Evolutionary conservation across 2,329 filamentous ascomycete genomes (phyloP), one percentile per base, ranked within the genome.

Genomic region (Colletotrichum cereale): DNA sequence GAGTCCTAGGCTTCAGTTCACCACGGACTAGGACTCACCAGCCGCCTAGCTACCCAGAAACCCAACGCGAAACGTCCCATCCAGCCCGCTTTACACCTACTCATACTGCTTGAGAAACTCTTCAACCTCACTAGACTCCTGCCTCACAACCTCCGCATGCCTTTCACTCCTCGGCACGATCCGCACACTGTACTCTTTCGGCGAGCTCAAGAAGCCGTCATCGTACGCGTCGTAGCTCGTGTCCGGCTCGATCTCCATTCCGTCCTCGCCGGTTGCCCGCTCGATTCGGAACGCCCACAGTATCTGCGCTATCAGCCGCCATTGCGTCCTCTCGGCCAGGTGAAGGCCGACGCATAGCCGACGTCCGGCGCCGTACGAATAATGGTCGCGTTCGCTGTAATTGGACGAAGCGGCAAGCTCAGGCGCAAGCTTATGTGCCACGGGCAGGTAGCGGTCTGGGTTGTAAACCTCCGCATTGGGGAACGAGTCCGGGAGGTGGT

Each of bases 311-410:
- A 82, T 76, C 44, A 75, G 77, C 0, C 82, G 53, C 68, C 80
- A 83, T 24, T 86, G 76, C 31, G 79, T 84, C 6, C 84, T 80
- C 75, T 87, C 85, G 2, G 85, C 84, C 6, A 88, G 79, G 67
- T 87, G 84, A 16, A 86, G 84, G 0, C 86, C 86, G 0, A 82
- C 82, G 72, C 86, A 87, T 31, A 87, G 82, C 8, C 86, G 81
- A 1, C 86, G 79, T 1, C 85, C 85, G 16, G 79, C 80, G 5
- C 85, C 85, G 74, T 86, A 87, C 3, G 79, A 79, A 72, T 84
- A 87, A 73, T 87, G 85, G 69, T 84, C 82, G 10, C 82, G 79
- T 7, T 73, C 67, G 12, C 66, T 60, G 21, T 74, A 74, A 52
- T 74, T 74, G 2, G 74, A 24, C 11, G 68, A 74, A 3, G 70